Base-by-base conservation (phyloP, 2,329 filamentous ascomycete species). In the Stagonosporopsis cucurbitacearum region DNA sequence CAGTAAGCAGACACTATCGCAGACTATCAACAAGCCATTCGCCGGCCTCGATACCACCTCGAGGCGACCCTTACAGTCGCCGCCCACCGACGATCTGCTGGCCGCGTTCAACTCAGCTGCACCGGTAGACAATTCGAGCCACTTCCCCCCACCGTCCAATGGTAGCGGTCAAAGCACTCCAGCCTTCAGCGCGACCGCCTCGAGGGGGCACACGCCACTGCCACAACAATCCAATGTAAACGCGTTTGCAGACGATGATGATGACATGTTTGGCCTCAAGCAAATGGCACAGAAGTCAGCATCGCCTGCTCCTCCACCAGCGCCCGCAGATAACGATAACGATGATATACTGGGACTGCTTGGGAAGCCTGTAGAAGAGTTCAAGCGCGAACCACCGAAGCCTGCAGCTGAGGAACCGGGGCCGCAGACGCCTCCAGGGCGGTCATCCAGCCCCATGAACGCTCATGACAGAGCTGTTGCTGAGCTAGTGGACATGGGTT, bases 401-500 rank as follows among this genome's bases (percentile, higher is more conserved):
- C 57, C 57, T 25, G 56, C 32, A 4, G 23, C 45, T 3, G 56
- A 61, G 55, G 41, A 36, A n/a, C 48, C 17, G 26, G 46, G 25
- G 32, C 30, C 50, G 8, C 46, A 59, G 17, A 26, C 50, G 19
- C 56, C 49, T 36, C 61, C 43, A 17, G 63, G 69, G 36, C 49
- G 63, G 6, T 63, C 66, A 7, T 62, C 66, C 45, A 60, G 57
- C 13, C 57, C 74, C 2, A 66, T 66, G 2, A 79, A 78, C 65
- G 86, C 85, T 1, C 87, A 89, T 54, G 92, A 96, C 69, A 86
- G 85, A 63, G 91, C 92, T 9, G 85, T 98, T 23, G 91, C 91
- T 9, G 92, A 98, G 72, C 79, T 99, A 23, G 87, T 97, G 3
- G 94, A 97, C 64, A 98, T 98, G 86, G 95, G 95, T 0, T 99